Evolutionary conservation across 306 rosid genomes (phyloP), one percentile per base, ranked within the genome.

Genomic region (Boehmeria nivea): DNA sequence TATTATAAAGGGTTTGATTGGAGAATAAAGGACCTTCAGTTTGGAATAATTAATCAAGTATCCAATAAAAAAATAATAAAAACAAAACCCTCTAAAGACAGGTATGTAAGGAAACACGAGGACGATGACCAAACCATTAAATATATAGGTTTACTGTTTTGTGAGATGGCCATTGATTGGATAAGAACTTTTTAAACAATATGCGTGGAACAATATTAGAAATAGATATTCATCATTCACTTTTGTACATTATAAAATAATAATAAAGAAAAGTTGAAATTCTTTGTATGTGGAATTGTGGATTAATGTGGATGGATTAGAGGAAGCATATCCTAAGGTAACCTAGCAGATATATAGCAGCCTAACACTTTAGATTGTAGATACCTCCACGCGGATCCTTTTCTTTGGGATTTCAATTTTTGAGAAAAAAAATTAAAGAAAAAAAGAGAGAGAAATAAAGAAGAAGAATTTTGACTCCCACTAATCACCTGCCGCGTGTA

Each of bases 51-150:
- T n/a, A 14, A 43, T 43, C 5, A 22, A 55, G 27, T 38, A 20
- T 38, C 40, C 15, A 38, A 20, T 20, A 31, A 18, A 28, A 31
- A 6, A 37, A 3, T 11, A 9, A 4, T 10, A 37, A 37, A 19
- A 19, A 12, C 2, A 59, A 33, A 39, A 40, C 26, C 11, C 36
- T 17, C 15, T 6, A 19, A 59, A 65, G 63, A 22, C 17, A 36
- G 50, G 28, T 34, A 31, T 27, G 58, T 9, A 25, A 17, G 52
- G n/a, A 61, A 61, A 48, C 40, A 50, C 34, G 67, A 48, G 76
- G 64, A 11, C 40, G 54, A 66, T 28, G 65, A 57, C 56, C 73
- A 67, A n/a, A 62, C 22, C 62, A 67, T 54, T 31, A 17, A 54
- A 18, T 18, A 44, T 6, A 31, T 10, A 28, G 8, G 44, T 21